Conservation (phyloP, 495 filamentous ascomycete genomes). For the Hypoxylon fuscum region DNA sequence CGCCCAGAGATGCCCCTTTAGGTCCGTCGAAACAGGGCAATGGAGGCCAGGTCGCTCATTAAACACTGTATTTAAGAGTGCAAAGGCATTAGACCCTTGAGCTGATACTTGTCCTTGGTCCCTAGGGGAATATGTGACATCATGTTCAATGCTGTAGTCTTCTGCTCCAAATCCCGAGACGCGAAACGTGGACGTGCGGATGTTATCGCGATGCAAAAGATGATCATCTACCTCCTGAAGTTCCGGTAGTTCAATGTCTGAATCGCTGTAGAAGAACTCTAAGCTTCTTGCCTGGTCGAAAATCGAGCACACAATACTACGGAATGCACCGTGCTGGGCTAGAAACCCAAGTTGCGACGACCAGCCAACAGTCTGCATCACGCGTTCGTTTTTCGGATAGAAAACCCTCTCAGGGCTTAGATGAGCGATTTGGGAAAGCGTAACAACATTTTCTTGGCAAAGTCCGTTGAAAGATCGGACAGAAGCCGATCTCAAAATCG, state of each 20-base stretch:
- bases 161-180: conserved; percentile 65
- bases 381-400: conserved; percentile 36
- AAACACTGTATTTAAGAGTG: too few species aligned
- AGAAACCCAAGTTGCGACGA: conserved; percentile 47
- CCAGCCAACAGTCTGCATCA: conserved; percentile 47
- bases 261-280: conserved; percentile 37
- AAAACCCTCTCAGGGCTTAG: conserved; percentile 59
- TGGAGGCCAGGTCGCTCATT: too few species aligned
- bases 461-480: conserved; percentile 61
- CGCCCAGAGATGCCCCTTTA: too few species aligned
- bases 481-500: conserved; percentile 58
- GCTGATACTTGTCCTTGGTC: too few species aligned
- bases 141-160: conserved; percentile 50
- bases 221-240: conserved; percentile 1
- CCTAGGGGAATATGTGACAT: too few species aligned
- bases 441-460: conserved; percentile 45
- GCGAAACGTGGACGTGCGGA: conserved; percentile 59
- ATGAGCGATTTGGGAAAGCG: conserved; percentile 56
- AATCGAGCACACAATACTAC: conserved; percentile 49
- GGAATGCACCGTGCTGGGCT: conserved; percentile 63
- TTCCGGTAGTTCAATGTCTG: not conserved
- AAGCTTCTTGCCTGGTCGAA: conserved; percentile 51
- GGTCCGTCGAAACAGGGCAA: too few species aligned
- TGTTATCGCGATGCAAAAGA: conserved; percentile 52
- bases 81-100: too few species aligned